Conservation (phyloP, 1,139 yeast species). For the Saccharomyces pastorianus region DNA sequence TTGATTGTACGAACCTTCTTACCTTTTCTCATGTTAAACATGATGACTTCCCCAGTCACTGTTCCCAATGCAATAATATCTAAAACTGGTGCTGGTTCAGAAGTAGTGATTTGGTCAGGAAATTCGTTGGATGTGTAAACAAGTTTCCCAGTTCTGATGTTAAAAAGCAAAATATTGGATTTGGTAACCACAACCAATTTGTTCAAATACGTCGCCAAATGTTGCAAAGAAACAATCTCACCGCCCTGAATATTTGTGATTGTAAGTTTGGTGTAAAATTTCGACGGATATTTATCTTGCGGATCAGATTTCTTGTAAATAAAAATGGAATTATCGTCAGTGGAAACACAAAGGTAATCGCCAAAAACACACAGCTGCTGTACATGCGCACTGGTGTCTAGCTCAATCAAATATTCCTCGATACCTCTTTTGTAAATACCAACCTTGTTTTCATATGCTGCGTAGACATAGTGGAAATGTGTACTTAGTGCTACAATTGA, state of each 20-base stretch:
- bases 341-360: constrained; percentile 59
- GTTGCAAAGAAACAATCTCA: constrained; percentile 58
- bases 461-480: constrained; percentile 78
- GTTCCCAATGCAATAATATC: constrained; percentile 79
- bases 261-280: constrained; percentile 56
- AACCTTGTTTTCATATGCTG: constrained; percentile 60
- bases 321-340: constrained; percentile 43
- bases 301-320: constrained; percentile 51
- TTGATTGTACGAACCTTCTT: constrained; percentile 49
- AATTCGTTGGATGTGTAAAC: constrained; percentile 54
- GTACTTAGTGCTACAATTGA: constrained; percentile 68
- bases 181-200: constrained; percentile 75
- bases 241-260: constrained; percentile 55
- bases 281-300: constrained; percentile 45
- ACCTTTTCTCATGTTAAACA: constrained; percentile 67
- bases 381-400: constrained; percentile 35
- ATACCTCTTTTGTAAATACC: constrained; percentile 82
- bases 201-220: constrained; percentile 88
- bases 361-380: constrained; percentile 65
- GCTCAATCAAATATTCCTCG: constrained; percentile 46
- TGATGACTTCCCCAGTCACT: constrained; percentile 52
- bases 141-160: constrained; percentile 70
- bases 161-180: constrained; percentile 50
- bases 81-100: constrained; percentile 79
- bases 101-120: constrained; percentile 45